These are phyloP conservation scores for Phytophthora macrochlamydospora DNA, from an alignment of 352 stramenopile species.

Conservation along the genomic window DNA sequence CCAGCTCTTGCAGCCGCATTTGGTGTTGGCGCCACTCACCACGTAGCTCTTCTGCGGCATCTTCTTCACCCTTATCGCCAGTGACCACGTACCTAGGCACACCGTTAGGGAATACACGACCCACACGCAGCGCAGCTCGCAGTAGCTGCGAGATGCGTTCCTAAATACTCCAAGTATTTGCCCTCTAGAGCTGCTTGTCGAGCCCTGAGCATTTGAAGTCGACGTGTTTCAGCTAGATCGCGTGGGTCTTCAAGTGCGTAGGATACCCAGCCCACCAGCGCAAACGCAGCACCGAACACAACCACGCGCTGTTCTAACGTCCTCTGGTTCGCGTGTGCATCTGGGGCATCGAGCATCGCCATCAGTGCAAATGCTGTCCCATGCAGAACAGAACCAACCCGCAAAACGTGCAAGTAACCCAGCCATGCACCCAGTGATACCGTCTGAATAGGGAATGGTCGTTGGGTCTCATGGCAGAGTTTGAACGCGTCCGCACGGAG, in stretches of 20 bases:
- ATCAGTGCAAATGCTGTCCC: constrained; percentile 47
- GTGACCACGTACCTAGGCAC: constrained; percentile 72
- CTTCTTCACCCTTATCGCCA: constrained; percentile 69
- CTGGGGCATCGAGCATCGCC: constrained; percentile 15
- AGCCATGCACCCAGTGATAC: constrained; percentile 69
- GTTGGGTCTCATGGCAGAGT: constrained; percentile 64
- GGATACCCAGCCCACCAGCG: constrained; percentile 40
- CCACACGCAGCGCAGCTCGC: constrained; percentile 37
- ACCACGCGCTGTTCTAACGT: constrained; percentile 26
- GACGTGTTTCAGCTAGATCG: constrained; percentile 40
- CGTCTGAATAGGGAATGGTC: constrained; percentile 55
- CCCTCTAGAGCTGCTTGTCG: constrained; percentile 51
- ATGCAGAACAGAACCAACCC: constrained; percentile 53
- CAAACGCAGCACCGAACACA: constrained; percentile 18
- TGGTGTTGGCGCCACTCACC: constrained; percentile 59
- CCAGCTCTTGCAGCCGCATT: constrained; percentile 37
- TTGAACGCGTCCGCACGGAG: constrained; percentile 70
- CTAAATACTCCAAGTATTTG: constrained; percentile 66
- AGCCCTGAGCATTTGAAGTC: constrained; percentile 21
- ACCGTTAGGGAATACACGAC: constrained; percentile 77
- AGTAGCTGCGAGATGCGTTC: constrained; percentile 25
- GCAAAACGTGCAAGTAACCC: constrained; percentile 59
- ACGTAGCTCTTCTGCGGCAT: constrained; percentile 71
- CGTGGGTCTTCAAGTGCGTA: constrained; percentile 46
- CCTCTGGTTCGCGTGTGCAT: constrained; percentile 30